Percentiles rank a stretch among this genome's conserved stretches.
Evolutionary conservation across 2,329 filamentous ascomycete genomes (phyloP).

Genomic region (Ceratocystis alfenasii): DNA sequence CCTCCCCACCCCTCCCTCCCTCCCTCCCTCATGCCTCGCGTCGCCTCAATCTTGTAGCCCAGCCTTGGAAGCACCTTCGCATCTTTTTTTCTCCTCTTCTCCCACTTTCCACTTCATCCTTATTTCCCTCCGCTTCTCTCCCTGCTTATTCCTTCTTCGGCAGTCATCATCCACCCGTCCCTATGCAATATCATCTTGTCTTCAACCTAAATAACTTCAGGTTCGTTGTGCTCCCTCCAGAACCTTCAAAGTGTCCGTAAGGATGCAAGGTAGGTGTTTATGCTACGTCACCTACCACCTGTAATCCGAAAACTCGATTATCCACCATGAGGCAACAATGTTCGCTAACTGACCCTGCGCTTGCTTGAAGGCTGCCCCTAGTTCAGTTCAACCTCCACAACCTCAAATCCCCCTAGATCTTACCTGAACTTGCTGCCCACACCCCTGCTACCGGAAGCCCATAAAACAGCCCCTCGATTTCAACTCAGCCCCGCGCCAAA

Average conservation of each 20-base stretch:
- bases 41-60: neutral
- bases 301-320: neutral
- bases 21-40: neutral
- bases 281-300: conserved; percentile 8
- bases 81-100: neutral
- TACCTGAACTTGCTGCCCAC: conserved; percentile 1
- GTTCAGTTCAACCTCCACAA: neutral
- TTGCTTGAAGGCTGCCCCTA: conserved; percentile 7
- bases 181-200: neutral
- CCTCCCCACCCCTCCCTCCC: neutral
- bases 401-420: conserved; percentile 3
- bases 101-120: neutral
- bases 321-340: neutral
- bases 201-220: neutral
- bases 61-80: neutral
- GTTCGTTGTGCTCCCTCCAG: neutral
- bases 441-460: conserved; percentile 12
- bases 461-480: conserved; percentile 22
- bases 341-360: conserved; percentile 14
- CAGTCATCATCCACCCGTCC: neutral
- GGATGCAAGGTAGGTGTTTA: neutral
- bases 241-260: neutral
- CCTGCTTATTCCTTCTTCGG: neutral
- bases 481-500: conserved; percentile 22
- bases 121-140: neutral